A percentile compares a stretch with the other conserved stretches of the same genome.
phyloP scores from a whole-genome alignment of 176 grass and related monocot genomes.

The Bolboschoenus planiculmis region DNA sequence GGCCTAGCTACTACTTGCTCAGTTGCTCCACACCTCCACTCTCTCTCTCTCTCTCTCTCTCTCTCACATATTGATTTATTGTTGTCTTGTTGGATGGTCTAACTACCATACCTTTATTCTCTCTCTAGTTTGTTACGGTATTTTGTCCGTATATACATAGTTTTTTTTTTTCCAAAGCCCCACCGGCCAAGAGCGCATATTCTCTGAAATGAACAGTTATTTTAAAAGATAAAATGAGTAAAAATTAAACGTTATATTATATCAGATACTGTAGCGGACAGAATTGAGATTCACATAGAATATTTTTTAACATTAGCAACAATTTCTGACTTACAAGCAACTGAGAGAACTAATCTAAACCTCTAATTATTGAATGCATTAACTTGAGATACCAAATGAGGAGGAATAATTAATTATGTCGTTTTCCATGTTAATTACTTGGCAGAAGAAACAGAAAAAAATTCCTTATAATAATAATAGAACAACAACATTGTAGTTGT shows the following conservation, averaged over 20 bases:
- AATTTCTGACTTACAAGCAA: slow-evolving; percentile 10
- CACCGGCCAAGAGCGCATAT: no score
- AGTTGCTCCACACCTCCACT: background rate
- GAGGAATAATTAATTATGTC: background rate
- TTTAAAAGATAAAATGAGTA: no score
- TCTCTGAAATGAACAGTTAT: no score
- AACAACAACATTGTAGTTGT: no score
- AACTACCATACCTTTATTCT: slow-evolving; percentile 15
- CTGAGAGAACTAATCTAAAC: background rate
- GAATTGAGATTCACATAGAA: no score
- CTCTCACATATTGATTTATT: slow-evolving; percentile 13
- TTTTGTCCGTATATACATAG: slow-evolving; percentile 28
- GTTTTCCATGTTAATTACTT: background rate
- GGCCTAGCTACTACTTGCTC: background rate
- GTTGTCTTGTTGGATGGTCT: slow-evolving; percentile 12
- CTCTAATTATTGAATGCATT: background rate
- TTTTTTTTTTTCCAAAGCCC: background rate
- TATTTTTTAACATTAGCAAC: no score
- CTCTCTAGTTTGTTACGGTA: slow-evolving; percentile 25
- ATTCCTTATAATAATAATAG: no score
- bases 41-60: background rate
- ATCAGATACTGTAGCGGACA: no score
- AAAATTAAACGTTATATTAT: no score
- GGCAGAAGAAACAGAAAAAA: background rate
- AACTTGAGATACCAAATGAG: background rate